A percentile compares a stretch with the other conserved stretches of the same genome.
Conservation (phyloP, 1,284 basidiomycete genomes). For the Xerocomus minutiporus region DNA sequence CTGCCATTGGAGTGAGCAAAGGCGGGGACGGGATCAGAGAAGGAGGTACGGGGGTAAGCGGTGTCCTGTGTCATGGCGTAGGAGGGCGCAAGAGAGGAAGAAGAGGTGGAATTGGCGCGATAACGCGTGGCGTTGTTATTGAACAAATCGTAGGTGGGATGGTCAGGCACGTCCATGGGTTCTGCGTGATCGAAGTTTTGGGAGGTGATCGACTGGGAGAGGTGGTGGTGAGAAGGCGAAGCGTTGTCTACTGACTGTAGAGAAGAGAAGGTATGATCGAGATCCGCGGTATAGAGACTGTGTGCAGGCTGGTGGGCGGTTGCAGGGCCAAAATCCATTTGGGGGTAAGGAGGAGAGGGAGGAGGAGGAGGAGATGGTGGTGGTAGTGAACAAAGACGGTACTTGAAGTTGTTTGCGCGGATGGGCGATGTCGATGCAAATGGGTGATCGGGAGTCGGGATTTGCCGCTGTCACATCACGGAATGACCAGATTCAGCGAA, state of each 20-base stretch:
- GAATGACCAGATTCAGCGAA: conserved; percentile 31
- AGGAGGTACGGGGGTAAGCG: conserved; percentile 55
- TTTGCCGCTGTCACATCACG: conserved; percentile 41
- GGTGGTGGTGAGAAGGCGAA: conserved; percentile 34
- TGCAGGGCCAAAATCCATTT: conserved; percentile 51
- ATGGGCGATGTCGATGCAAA: conserved; percentile 34
- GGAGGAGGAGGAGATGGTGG: conserved; percentile 18
- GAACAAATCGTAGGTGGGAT: conserved; percentile 59
- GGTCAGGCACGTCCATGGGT: conserved; percentile 45
- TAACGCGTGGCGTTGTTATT: conserved; percentile 51
- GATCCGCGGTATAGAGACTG: conserved; percentile 48
- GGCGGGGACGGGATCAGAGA: conserved; percentile 53
- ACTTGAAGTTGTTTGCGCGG: conserved; percentile 21
- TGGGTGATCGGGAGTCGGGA: conserved; percentile 52
- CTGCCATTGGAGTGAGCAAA: conserved; percentile 48
- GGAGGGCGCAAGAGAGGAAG: conserved; percentile 53
- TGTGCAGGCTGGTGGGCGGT: conserved; percentile 31
- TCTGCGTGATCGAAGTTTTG: conserved; percentile 43
- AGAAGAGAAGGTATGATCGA: conserved; percentile 46
- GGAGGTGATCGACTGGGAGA: conserved; percentile 32
- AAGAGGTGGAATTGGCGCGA: conserved; percentile 62
- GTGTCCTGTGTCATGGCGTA: conserved; percentile 51
- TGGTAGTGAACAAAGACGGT: conserved; percentile 23
- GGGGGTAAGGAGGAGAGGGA: conserved; percentile 23
- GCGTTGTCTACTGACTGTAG: conserved; percentile 32